Base-by-base conservation (phyloP, 2,329 filamentous ascomycete species). In the Sclerotinia trifoliorum region DNA sequence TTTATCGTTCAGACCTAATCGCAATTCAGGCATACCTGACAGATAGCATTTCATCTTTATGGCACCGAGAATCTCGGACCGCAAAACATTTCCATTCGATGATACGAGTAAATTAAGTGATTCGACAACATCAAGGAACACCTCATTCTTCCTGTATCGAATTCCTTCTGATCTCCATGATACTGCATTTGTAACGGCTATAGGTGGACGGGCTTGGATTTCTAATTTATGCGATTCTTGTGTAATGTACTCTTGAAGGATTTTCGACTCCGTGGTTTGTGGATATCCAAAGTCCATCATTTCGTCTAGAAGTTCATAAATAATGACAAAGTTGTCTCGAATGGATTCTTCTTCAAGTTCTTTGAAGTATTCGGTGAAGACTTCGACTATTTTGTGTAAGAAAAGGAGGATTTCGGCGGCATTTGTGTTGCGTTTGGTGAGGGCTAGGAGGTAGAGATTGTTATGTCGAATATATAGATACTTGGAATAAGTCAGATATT, bases 281-380 rank as follows among this genome's bases (percentile, higher is more conserved):
- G 95, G 95, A 80, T 99, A 97, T 72, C 95, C 95, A 84, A 99
- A 99, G 81, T 99, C 95, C 95, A 99, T 99, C 95, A 99, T 99
- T 83, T 99, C 95, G 78, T 99, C 95, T 71, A 99, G 87, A 70
- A 99, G 82, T 81, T 99, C 95, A 84, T 99, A 99, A 78, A 99
- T 99, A 78, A 99, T 89, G 80, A 99, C 95, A 78, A 99, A 99
- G 83, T 99, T 99, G 84, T 99, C 95, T 75, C 95, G 89, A 79
- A 99, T 99, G 75, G 93, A 97, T 81, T 99, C 95, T 80, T 99
- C 95, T 80, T 99, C 95, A 70, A 99, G 86, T 72, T 96, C 94
- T 80, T 99, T 99, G 86, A 99, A 99, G 84, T 99, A 99, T 81
- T 99, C 95, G 69, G 95, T 99, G 79, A 99, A 99, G 72, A 99